Percentiles rank a stretch among this genome's conserved stretches.
These are phyloP conservation scores for Xylaria digitata DNA, from an alignment of 2,329 filamentous ascomycete genomes.

Conservation along the genomic window DNA sequence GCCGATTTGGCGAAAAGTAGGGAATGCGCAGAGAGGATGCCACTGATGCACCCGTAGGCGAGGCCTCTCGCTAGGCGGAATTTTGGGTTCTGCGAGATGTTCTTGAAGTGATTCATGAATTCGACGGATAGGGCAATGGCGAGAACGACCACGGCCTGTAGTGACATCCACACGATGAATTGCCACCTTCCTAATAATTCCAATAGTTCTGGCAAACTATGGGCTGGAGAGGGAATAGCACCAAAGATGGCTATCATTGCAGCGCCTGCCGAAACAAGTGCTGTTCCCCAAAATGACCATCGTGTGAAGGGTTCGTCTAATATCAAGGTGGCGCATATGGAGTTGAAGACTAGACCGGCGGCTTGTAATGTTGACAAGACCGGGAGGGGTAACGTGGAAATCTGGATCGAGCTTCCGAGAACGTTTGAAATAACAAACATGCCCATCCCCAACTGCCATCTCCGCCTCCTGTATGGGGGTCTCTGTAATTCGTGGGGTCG, in stretches of 20 bases:
- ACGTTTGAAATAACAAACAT: slow-evolving; percentile 97
- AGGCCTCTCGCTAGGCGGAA: slow-evolving; percentile 84
- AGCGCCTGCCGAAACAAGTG: slow-evolving; percentile 89
- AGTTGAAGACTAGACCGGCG: slow-evolving; percentile 97
- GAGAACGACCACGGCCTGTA: slow-evolving; percentile 79
- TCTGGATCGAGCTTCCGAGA: slow-evolving; percentile 94
- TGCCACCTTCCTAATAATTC: slow-evolving; percentile 76
- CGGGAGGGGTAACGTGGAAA: slow-evolving; percentile 92
- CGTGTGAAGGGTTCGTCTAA: slow-evolving; percentile 93
- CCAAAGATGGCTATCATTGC: slow-evolving; percentile 93
- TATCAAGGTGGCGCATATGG: slow-evolving; percentile 93
- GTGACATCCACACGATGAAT: slow-evolving; percentile 90
- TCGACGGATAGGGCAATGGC: slow-evolving; percentile 73
- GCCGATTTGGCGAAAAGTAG: slow-evolving; percentile 95
- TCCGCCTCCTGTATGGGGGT: slow-evolving; percentile 86
- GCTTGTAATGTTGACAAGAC: slow-evolving; percentile 96
- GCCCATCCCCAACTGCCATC: slow-evolving; percentile 97
- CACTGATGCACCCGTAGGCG: slow-evolving; percentile 88
- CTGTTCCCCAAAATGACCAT: slow-evolving; percentile 90
- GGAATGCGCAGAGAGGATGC: slow-evolving; percentile 92
- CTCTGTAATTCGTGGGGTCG: slow-evolving; percentile 79
- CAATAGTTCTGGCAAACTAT: slow-evolving; percentile 85
- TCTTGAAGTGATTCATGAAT: slow-evolving; percentile 63
- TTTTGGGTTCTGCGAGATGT: slow-evolving; percentile 68
- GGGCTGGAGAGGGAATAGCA: slow-evolving; percentile 91